A percentile compares a stretch with the other conserved stretches of the same genome.
Conservation (phyloP, 176 grass and related monocot species). For the Panicum miliaceum region DNA sequence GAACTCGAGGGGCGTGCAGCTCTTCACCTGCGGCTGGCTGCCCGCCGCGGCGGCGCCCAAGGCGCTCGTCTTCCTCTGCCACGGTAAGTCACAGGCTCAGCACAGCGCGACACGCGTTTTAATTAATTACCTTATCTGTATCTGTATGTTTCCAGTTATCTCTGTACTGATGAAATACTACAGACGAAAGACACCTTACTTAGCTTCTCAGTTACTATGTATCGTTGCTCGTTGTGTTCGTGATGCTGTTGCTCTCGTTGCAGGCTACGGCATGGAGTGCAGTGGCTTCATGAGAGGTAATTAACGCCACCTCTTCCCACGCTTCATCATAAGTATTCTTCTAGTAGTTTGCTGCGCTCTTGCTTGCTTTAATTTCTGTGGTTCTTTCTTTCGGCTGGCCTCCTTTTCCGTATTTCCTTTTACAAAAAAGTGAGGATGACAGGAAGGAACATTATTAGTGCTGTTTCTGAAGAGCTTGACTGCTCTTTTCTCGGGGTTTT, state of each 20-base stretch:
- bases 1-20: slow-evolving; percentile 78
- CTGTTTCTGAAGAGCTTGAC: too few species aligned
- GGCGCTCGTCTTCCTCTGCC: slow-evolving; percentile 97
- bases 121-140: not conserved
- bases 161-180: not conserved
- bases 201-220: not conserved
- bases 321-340: too few species aligned
- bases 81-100: slow-evolving; percentile 45
- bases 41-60: slow-evolving; percentile 62
- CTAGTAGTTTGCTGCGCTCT: not conserved
- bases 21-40: slow-evolving; percentile 96
- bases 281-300: slow-evolving; percentile 93
- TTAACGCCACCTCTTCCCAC: not conserved
- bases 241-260: too few species aligned
- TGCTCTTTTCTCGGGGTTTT: too few species aligned
- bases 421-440: not conserved
- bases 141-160: not conserved
- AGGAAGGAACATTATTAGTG: too few species aligned
- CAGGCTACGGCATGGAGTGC: slow-evolving; percentile 98
- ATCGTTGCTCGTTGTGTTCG: too few species aligned
- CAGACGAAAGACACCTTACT: not conserved
- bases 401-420: not conserved
- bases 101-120: not conserved
- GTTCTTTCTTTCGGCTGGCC: not conserved
- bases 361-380: not conserved